phyloP scores from a whole-genome alignment of 495 filamentous ascomycete species.

The Penicillium psychrofluorescens region DNA sequence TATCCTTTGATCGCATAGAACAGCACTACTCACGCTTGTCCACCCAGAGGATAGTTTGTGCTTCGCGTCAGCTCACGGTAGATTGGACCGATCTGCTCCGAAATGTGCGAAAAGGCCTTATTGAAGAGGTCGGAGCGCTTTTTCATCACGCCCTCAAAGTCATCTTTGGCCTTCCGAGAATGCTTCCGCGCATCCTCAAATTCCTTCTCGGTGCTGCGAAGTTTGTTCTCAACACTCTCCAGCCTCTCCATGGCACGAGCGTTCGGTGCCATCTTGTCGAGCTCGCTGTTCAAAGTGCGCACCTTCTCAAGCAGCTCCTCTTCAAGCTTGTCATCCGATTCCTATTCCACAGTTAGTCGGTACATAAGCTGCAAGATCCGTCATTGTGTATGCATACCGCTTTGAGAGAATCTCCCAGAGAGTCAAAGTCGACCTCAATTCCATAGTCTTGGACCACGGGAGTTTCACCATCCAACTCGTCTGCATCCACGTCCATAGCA shows the following conservation, averaged over 20 bases:
- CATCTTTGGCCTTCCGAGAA: slow-evolving; percentile 68
- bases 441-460: slow-evolving; percentile 75
- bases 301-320: slow-evolving; percentile 76
- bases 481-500: slow-evolving; percentile 79
- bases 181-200: slow-evolving; percentile 74
- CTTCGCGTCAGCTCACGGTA: slow-evolving; percentile 92
- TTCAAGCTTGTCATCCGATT: slow-evolving; percentile 63
- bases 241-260: slow-evolving; percentile 93
- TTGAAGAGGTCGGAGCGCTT: slow-evolving; percentile 87
- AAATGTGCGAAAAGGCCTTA: slow-evolving; percentile 90
- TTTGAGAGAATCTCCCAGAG: slow-evolving; percentile 78
- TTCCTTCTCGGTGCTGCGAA: slow-evolving; percentile 78
- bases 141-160: slow-evolving; percentile 73
- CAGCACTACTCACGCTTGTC: slow-evolving; percentile 58
- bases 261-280: slow-evolving; percentile 92
- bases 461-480: slow-evolving; percentile 25
- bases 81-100: slow-evolving; percentile 84
- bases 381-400: slow-evolving; percentile 43
- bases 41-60: slow-evolving; percentile 77
- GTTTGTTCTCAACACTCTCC: slow-evolving; percentile 72
- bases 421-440: slow-evolving; percentile 84
- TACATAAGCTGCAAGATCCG: not conserved
- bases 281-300: slow-evolving; percentile 59
- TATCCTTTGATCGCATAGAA: not conserved
- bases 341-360: slow-evolving; percentile 37